Conservation (phyloP, 768 basidiomycete species). For the Arthromyces matolae region DNA sequence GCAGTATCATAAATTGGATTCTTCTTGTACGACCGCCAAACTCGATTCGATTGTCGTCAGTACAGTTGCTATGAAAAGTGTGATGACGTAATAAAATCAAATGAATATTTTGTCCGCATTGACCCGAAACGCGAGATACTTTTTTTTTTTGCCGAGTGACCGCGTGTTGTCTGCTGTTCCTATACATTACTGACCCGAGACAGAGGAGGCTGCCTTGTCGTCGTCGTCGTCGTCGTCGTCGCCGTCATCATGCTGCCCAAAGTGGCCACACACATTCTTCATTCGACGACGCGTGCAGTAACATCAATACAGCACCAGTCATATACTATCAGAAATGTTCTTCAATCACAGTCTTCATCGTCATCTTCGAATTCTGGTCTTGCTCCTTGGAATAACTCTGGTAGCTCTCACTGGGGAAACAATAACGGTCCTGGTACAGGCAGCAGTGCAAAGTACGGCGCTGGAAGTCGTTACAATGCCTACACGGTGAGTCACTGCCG, state of each 20-base stretch:
- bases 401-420: conserved; percentile 46
- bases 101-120: conserved; percentile 4
- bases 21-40: conserved; percentile 37
- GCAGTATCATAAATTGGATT: conserved; percentile 65
- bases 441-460: conserved; percentile 65
- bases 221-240: not conserved
- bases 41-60: conserved; percentile 73
- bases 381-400: conserved; percentile 40
- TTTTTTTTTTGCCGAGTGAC: conserved; percentile 13
- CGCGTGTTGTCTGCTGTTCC: conserved; percentile 2
- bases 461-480: conserved; percentile 66
- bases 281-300: conserved; percentile 73
- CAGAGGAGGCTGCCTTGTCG: too few species aligned
- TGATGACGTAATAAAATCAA: conserved; percentile 39
- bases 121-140: conserved; percentile 13
- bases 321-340: conserved; percentile 70
- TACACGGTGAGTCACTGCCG: conserved; percentile 51
- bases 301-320: conserved; percentile 72
- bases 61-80: conserved; percentile 78
- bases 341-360: conserved; percentile 60
- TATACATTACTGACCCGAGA: not conserved
- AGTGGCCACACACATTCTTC: conserved; percentile 73
- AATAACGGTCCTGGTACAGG: conserved; percentile 60
- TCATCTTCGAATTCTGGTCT: conserved; percentile 39
- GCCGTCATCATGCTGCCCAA: conserved; percentile 67